phyloP scores from a whole-genome alignment of 2,329 filamentous ascomycete species.

The Dothistroma pini region DNA sequence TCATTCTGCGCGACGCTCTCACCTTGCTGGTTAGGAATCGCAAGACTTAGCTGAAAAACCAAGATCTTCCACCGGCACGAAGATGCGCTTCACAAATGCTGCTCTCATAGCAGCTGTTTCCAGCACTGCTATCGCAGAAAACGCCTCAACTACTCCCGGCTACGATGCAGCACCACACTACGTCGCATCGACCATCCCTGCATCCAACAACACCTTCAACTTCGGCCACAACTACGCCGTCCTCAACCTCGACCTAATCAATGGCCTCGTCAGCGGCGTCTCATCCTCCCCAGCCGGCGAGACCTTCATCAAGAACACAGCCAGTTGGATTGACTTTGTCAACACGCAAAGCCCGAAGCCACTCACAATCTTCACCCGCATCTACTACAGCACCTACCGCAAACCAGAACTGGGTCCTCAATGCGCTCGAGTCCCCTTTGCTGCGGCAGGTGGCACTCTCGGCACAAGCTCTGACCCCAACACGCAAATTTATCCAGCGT shows the following conservation, averaged over 20 bases:
- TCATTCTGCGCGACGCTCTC: neutral
- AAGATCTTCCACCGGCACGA: neutral
- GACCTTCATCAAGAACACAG: constrained; percentile 35
- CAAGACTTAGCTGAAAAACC: neutral
- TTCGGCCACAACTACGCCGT: constrained; percentile 41
- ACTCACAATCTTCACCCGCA: constrained; percentile 40
- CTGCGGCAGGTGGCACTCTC: constrained; percentile 30
- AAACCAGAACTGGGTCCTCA: constrained; percentile 37
- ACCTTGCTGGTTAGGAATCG: neutral
- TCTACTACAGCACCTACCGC: constrained; percentile 36
- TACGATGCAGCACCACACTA: constrained; percentile 22
- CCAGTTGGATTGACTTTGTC: constrained; percentile 41
- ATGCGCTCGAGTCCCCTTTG: constrained; percentile 33
- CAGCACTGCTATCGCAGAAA: neutral
- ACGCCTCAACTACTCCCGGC: constrained; percentile 11
- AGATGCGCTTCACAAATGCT: neutral
- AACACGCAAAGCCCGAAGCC: constrained; percentile 36
- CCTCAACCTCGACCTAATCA: constrained; percentile 45
- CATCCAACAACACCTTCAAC: constrained; percentile 22
- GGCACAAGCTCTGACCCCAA: constrained; percentile 29
- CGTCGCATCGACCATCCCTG: constrained; percentile 25
- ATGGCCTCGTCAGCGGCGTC: constrained; percentile 36
- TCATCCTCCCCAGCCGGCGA: constrained; percentile 35
- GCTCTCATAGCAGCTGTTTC: neutral
- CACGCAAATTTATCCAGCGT: constrained; percentile 35